phyloP scores from a whole-genome alignment of 2,329 filamentous ascomycete species.

The Clathrospora elynae region DNA sequence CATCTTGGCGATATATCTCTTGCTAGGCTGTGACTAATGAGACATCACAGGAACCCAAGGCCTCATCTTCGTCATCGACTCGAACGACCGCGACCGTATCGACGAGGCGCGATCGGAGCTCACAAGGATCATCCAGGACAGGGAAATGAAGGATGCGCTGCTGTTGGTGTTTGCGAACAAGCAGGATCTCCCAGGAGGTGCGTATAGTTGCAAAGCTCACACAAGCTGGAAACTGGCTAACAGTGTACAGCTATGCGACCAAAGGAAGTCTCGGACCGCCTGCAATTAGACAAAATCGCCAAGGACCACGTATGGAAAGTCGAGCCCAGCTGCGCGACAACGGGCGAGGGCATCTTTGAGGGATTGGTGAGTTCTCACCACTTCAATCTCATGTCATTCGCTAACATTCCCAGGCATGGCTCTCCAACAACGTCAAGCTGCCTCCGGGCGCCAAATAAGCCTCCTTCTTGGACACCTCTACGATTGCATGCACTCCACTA shows the following conservation, averaged over 20 bases:
- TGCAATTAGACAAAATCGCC: conserved; percentile 57
- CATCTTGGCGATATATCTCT: not conserved
- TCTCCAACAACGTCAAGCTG: conserved; percentile 58
- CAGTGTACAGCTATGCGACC: conserved; percentile 57
- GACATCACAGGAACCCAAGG: conserved; percentile 77
- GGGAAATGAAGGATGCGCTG: conserved; percentile 96
- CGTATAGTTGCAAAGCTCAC: conserved; percentile 50
- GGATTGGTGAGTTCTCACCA: conserved; percentile 48
- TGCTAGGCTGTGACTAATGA: conserved; percentile 11
- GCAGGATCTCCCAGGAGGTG: conserved; percentile 90
- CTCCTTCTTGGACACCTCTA: conserved; percentile 32
- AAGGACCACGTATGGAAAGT: conserved; percentile 61
- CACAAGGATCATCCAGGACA: conserved; percentile 97
- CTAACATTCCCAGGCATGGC: conserved; percentile 50
- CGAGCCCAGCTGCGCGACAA: conserved; percentile 60
- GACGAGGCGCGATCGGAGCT: conserved; percentile 96
- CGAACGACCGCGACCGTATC: conserved; percentile 97
- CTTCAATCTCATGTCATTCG: not conserved
- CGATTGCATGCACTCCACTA: conserved; percentile 40
- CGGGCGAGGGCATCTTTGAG: conserved; percentile 60
- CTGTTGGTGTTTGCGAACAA: conserved; percentile 99
- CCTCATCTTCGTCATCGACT: conserved; percentile 99
- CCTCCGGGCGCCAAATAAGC: conserved; percentile 46
- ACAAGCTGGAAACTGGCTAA: too few species aligned
- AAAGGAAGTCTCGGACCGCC: conserved; percentile 56